These are phyloP conservation scores for Wakefieldia striispora DNA, from an alignment of 768 basidiomycete species.

Conservation along the genomic window DNA sequence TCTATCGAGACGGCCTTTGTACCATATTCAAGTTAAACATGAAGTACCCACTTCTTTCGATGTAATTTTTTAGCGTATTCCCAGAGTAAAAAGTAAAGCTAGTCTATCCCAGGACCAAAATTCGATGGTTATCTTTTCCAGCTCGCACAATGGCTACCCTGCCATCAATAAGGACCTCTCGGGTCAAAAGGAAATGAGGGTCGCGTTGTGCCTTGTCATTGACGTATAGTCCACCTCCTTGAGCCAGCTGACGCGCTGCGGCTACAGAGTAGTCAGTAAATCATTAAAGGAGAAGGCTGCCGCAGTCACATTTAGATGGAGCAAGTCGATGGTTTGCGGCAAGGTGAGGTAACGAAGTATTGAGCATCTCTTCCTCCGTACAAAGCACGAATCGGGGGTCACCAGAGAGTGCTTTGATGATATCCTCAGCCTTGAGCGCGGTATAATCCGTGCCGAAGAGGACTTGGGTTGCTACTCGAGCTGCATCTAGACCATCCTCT, in stretches of 20 bases:
- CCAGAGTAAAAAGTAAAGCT: background rate
- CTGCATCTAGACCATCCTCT: slow-evolving; percentile 42
- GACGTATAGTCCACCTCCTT: slow-evolving; percentile 67
- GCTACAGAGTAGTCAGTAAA: slow-evolving; percentile 39
- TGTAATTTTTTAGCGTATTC: slow-evolving; percentile 13
- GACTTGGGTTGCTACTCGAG: slow-evolving; percentile 44
- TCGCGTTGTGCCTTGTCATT: slow-evolving; percentile 64
- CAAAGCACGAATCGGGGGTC: slow-evolving; percentile 65
- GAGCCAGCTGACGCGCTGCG: slow-evolving; percentile 60
- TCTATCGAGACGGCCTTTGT: background rate
- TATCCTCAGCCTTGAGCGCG: slow-evolving; percentile 51
- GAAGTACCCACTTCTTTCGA: background rate
- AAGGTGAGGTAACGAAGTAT: slow-evolving; percentile 57
- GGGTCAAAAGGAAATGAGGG: slow-evolving; percentile 39
- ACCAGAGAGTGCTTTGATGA: slow-evolving; percentile 57
- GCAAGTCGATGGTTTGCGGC: slow-evolving; percentile 56
- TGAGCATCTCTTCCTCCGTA: slow-evolving; percentile 49
- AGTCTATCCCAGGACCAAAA: slow-evolving; percentile 43
- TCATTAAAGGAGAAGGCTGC: background rate
- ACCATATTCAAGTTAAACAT: background rate
- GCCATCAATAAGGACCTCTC: slow-evolving; percentile 54
- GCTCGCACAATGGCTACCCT: slow-evolving; percentile 64
- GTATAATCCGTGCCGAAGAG: slow-evolving; percentile 40
- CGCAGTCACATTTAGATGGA: slow-evolving; percentile 59
- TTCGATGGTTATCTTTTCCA: slow-evolving; percentile 69